These are phyloP conservation scores for Pleurotus djamor DNA, from an alignment of 768 basidiomycete genomes.

Conservation along the genomic window DNA sequence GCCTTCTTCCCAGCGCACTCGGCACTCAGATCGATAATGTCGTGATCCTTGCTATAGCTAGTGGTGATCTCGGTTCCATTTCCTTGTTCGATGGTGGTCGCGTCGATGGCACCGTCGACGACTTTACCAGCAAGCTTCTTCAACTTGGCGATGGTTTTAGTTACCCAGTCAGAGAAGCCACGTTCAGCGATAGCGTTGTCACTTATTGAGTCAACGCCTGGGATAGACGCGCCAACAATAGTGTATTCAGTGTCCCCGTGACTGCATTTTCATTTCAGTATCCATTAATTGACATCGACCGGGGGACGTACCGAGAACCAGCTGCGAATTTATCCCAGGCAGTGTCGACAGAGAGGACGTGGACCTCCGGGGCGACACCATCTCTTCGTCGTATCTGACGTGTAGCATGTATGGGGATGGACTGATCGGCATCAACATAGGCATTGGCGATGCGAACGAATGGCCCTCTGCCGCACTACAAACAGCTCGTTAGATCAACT, in stretches of 20 bases:
- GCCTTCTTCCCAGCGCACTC: constrained; percentile 4
- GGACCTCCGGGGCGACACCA: constrained; percentile 21
- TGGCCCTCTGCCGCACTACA: constrained; percentile 10
- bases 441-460: constrained; percentile 28
- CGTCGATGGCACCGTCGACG: background rate
- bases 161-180: constrained; percentile 1
- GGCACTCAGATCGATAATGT: background rate
- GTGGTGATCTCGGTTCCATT: constrained; percentile 5
- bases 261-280: no score
- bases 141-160: constrained; percentile 1
- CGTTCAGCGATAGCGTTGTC: background rate
- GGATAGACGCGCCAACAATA: background rate
- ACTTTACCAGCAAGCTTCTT: constrained; percentile 1
- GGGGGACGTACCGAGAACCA: background rate
- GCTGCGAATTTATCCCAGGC: constrained; percentile 2
- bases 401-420: constrained; percentile 23
- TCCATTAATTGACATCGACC: no score
- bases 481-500: background rate
- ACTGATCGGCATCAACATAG: constrained; percentile 33
- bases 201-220: background rate
- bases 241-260: background rate
- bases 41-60: background rate
- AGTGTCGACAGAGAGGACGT: constrained; percentile 29
- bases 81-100: background rate
- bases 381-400: constrained; percentile 20